A percentile compares a stretch with the other conserved stretches of the same genome.
phyloP scores from a whole-genome alignment of 441 rosid genomes.

The Bruguiera hainesii region DNA sequence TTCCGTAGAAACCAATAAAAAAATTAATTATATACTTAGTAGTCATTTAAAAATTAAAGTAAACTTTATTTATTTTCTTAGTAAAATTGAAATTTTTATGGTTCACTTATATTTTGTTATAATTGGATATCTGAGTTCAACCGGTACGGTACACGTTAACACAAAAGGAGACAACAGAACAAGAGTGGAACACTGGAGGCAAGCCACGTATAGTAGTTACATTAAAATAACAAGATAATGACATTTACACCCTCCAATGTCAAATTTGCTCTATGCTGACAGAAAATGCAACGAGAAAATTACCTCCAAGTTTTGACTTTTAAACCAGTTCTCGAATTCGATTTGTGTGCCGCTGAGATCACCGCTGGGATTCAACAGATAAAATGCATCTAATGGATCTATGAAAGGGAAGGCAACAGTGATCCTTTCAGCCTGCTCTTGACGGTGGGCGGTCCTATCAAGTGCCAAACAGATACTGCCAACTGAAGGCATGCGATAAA shows the following conservation, averaged over 20 bases:
- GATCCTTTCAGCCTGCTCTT: conserved; percentile 36
- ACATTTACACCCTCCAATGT: not conserved
- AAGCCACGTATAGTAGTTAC: too few species aligned
- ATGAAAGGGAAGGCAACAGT: conserved; percentile 57
- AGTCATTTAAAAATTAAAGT: too few species aligned
- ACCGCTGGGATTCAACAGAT: conserved; percentile 88
- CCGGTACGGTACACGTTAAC: too few species aligned
- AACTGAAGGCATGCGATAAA: conserved; percentile 95
- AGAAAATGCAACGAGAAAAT: conserved; percentile 9
- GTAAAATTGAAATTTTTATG: too few species aligned
- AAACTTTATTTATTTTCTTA: too few species aligned
- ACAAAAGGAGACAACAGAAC: too few species aligned
- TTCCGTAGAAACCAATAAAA: too few species aligned
- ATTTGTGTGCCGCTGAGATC: conserved; percentile 66
- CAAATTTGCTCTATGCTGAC: not conserved
- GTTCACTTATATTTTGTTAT: too few species aligned
- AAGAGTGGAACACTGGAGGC: too few species aligned
- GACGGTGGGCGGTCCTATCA: conserved; percentile 42
- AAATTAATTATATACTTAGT: too few species aligned
- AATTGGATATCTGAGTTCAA: too few species aligned
- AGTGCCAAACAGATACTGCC: conserved; percentile 60
- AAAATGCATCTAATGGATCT: conserved; percentile 96
- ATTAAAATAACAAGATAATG: too few species aligned
- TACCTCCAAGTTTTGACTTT: conserved; percentile 81
- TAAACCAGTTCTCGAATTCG: conserved; percentile 76